Evolutionary conservation across 306 rosid genomes (phyloP), one percentile per base, ranked within the genome.

Genomic region (Trifolium subterraneum): DNA sequence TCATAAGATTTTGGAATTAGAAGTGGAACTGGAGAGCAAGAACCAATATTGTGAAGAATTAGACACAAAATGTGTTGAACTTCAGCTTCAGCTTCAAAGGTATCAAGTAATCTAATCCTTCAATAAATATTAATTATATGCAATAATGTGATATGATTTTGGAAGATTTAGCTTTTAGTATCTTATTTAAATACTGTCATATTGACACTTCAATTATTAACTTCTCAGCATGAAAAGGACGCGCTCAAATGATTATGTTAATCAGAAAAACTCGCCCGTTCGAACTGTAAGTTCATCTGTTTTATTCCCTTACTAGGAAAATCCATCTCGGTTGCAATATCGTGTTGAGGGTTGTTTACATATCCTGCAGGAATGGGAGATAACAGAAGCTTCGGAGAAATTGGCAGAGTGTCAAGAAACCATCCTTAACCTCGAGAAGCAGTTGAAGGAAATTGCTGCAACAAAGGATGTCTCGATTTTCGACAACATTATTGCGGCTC

Each of bases 381-480:
- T 91, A 81, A 86, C 92, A 75, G 82, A 91, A 47, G 98, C 97
- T 74, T 88, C 98, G 23, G 97, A 91, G 81, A 93, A 91, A 84
- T 77, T 93, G 82, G 97, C 97, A 5, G 98, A 93, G 79, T 93
- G 98, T 85, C 98, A 93, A 84, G 96, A 89, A 87, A 91, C 97
- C 45, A 91, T 93, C 83, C 80, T 89, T 56, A 83, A 85, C 86
- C 97, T 93, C 8, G 96, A 96, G 39, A 93, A 88, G 88, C 97
- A 93, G 86, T 82, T 93, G 81, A 93, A 93, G 85, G 92, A 96
- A 52, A 54, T 91, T 82, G 88, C 97, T 73, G 52, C 88, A 20
- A 88, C 90, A 68, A 93, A 78, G 77, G 96, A 88, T 70, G 87
- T 86, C 58, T 83, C 86, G 11, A 84, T 85, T 70, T 84, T 86